phyloP scores from a whole-genome alignment of 352 stramenopile species.

The Pythium angustatum region DNA sequence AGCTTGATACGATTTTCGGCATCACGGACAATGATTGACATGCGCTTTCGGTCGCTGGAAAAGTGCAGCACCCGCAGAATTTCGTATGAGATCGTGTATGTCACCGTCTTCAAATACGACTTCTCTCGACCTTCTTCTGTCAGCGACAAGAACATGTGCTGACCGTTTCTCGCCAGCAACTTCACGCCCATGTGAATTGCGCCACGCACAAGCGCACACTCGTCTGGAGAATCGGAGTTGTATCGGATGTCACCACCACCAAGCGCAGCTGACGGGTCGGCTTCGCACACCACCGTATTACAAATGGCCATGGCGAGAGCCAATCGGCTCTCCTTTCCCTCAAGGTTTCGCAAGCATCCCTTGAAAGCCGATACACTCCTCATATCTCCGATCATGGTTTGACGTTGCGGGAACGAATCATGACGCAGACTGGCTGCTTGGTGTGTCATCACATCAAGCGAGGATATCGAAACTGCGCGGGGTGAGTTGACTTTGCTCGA shows the following conservation, averaged over 20 bases:
- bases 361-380: slow-evolving; percentile 46
- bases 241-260: slow-evolving; percentile 56
- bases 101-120: slow-evolving; percentile 63
- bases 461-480: slow-evolving; percentile 25
- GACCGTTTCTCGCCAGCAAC: slow-evolving; percentile 61
- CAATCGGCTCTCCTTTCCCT: slow-evolving; percentile 55
- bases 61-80: slow-evolving; percentile 75
- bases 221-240: slow-evolving; percentile 92
- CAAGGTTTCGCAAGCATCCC: slow-evolving; percentile 45
- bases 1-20: slow-evolving; percentile 54
- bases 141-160: slow-evolving; percentile 58
- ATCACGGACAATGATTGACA: slow-evolving; percentile 80
- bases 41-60: slow-evolving; percentile 78
- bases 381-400: slow-evolving; percentile 19
- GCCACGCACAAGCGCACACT: slow-evolving; percentile 89
- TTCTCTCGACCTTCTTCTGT: slow-evolving; percentile 60
- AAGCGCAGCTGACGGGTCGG: slow-evolving; percentile 26
- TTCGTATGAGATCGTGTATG: slow-evolving; percentile 67
- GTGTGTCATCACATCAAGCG: slow-evolving; percentile 20
- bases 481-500: slow-evolving; percentile 9
- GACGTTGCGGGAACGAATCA: slow-evolving; percentile 13
- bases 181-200: slow-evolving; percentile 77
- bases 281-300: slow-evolving; percentile 85
- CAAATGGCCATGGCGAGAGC: slow-evolving; percentile 80
- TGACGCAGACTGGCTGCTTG: slow-evolving; percentile 11